Percentiles rank a stretch among this genome's conserved stretches.
These are phyloP conservation scores for Zymoseptoria tritici DNA, from an alignment of 2,329 filamentous ascomycete genomes.

Conservation along the genomic window DNA sequence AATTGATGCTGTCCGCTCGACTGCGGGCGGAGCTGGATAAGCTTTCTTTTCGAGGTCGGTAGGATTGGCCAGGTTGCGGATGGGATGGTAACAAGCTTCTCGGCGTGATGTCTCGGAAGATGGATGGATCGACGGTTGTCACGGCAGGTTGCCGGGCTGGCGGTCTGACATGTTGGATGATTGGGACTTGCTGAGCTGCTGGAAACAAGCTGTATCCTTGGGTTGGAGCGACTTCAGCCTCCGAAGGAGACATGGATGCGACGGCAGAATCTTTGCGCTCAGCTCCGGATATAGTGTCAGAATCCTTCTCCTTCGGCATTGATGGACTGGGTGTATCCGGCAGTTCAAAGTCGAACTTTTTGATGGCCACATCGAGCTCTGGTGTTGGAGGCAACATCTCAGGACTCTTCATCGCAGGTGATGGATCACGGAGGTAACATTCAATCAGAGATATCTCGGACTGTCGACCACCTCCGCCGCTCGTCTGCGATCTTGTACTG, in stretches of 20 bases:
- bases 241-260: conserved; percentile 9
- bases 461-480: conserved; percentile 14
- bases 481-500: conserved; percentile 15
- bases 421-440: conserved; percentile 23
- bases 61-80: conserved; percentile 14
- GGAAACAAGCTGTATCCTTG: conserved; percentile 24
- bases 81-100: conserved; percentile 3
- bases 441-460: conserved; percentile 27
- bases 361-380: conserved; percentile 18
- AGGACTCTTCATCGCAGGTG: conserved; percentile 17
- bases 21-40: conserved; percentile 19
- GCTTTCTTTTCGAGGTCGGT: conserved; percentile 23
- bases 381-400: conserved; percentile 14
- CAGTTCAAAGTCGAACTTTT: conserved; percentile 26
- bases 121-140: conserved; percentile 1
- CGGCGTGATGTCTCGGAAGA: conserved; percentile 1
- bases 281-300: conserved; percentile 6
- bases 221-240: background rate
- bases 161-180: conserved; percentile 17
- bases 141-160: conserved; percentile 8
- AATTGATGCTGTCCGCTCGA: conserved; percentile 22
- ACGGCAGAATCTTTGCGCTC: conserved; percentile 8
- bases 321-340: conserved; percentile 10
- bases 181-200: conserved; percentile 13
- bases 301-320: background rate